These are phyloP conservation scores for Coleophoma eucalyptorum DNA, from an alignment of 2,329 filamentous ascomycete species.

Conservation along the genomic window DNA sequence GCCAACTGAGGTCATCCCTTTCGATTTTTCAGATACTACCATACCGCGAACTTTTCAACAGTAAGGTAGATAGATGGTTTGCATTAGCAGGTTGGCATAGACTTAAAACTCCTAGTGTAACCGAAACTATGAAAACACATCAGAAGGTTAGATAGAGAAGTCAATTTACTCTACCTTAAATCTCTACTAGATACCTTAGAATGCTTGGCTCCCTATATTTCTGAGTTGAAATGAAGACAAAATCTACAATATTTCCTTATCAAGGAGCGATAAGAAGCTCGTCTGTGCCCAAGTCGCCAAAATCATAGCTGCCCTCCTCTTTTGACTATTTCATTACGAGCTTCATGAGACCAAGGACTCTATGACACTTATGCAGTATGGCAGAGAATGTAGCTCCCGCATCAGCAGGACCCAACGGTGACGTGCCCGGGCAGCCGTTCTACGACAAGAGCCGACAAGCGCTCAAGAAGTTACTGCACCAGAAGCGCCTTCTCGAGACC, in stretches of 20 bases:
- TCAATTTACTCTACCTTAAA: no score
- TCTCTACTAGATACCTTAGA: no score
- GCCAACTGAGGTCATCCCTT: conserved; percentile 29
- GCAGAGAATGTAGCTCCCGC: conserved; percentile 40
- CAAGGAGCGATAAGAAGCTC: not conserved
- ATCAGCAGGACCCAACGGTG: conserved; percentile 29
- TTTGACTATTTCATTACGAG: not conserved
- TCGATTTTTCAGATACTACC: not conserved
- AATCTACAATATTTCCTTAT: no score
- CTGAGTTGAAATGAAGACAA: no score
- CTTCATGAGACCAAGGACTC: no score
- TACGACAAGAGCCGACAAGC: conserved; percentile 70
- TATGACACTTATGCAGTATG: conserved; percentile 28
- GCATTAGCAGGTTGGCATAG: no score
- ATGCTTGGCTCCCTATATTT: no score
- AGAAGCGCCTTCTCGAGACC: conserved; percentile 47
- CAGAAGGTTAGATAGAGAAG: no score
- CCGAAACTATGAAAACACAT: no score
- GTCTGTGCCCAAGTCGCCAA: not conserved
- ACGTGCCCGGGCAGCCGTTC: conserved; percentile 54
- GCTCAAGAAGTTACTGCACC: conserved; percentile 62
- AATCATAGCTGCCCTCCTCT: not conserved
- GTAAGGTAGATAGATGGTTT: no score
- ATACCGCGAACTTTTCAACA: not conserved
- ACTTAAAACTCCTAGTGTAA: no score